A percentile compares a stretch with the other conserved stretches of the same genome.
These are phyloP conservation scores for Citrus reticulata DNA, from an alignment of 345 rosid genomes.

Conservation along the genomic window DNA sequence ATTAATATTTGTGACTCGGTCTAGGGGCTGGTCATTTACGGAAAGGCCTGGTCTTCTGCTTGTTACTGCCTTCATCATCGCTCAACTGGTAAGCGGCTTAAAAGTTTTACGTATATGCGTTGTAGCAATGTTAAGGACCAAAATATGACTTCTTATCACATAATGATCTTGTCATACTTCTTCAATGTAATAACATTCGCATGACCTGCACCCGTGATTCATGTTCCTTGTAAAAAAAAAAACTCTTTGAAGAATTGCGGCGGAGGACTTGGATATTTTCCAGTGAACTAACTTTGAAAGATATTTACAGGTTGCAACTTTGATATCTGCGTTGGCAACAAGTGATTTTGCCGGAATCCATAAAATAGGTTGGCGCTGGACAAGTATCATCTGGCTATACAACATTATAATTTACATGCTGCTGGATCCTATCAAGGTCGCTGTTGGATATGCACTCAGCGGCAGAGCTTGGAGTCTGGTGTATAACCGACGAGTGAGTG, in stretches of 20 bases:
- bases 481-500: conserved; percentile 59
- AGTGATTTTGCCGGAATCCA: conserved; percentile 64
- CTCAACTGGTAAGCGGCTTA: conserved; percentile 43
- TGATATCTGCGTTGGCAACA: conserved; percentile 49
- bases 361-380: conserved; percentile 78
- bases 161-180: neutral
- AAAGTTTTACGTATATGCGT: neutral
- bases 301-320: conserved; percentile 55
- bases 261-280: neutral
- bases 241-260: no score
- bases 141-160: neutral
- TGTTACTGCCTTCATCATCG: conserved; percentile 60
- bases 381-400: conserved; percentile 73
- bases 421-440: conserved; percentile 86
- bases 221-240: neutral
- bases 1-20: conserved; percentile 73
- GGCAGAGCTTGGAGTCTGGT: conserved; percentile 75
- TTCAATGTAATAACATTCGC: neutral
- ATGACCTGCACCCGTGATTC: neutral
- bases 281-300: neutral
- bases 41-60: conserved; percentile 73
- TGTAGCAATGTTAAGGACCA: neutral
- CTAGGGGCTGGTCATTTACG: conserved; percentile 55
- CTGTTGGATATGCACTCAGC: conserved; percentile 67
- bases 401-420: conserved; percentile 56